These are phyloP conservation scores for Fusarium beomiforme DNA, from an alignment of 2,329 filamentous ascomycete species.

Conservation along the genomic window DNA sequence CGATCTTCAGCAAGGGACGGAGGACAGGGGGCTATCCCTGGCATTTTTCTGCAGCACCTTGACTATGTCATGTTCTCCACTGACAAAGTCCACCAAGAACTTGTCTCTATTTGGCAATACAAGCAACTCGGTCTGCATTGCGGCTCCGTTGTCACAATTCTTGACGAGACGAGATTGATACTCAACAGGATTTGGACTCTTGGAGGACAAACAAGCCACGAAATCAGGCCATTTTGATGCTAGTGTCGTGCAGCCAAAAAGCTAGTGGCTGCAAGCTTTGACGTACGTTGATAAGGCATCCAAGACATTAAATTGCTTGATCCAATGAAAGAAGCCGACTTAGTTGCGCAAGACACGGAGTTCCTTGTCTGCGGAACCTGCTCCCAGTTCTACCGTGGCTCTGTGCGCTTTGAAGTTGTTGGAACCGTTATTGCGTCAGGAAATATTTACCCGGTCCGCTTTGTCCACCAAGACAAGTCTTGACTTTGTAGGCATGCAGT, in stretches of 20 bases:
- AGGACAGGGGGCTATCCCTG: not conserved
- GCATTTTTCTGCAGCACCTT: not conserved
- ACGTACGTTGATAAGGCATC: not conserved
- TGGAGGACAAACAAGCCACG: not conserved
- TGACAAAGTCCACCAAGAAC: not conserved
- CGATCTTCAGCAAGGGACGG: constrained; percentile 25
- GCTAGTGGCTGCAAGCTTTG: not conserved
- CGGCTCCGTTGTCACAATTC: not conserved
- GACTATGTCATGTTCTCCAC: not conserved
- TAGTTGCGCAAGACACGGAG: not conserved
- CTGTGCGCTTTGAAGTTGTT: not conserved
- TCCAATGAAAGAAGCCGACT: not conserved
- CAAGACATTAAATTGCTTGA: not conserved
- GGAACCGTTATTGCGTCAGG: not conserved
- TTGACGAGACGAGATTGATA: not conserved
- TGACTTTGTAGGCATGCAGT: not conserved
- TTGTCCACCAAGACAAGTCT: not conserved
- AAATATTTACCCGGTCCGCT: not conserved
- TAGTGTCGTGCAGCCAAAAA: not conserved
- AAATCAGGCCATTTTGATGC: not conserved
- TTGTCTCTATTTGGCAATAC: not conserved
- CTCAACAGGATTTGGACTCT: not conserved
- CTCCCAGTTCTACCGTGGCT: not conserved
- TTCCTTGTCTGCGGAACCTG: not conserved
- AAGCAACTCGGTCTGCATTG: not conserved